Percentiles rank a stretch among this genome's conserved stretches.
Conservation (phyloP, 148 eudicot species). For the Agrostemma githago region DNA sequence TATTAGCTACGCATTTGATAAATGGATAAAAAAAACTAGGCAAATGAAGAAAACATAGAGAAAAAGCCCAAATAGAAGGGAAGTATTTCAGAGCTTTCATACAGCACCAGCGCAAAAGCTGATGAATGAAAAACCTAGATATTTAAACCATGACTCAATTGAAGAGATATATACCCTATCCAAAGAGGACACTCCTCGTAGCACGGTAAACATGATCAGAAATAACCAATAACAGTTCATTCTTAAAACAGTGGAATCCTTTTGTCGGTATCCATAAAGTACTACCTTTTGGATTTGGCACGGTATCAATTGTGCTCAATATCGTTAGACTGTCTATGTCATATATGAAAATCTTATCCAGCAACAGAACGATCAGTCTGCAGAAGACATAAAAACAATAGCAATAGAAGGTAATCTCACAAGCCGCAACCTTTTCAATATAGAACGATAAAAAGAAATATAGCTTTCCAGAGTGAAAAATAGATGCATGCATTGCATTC, state of each 20-base stretch:
- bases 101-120: background rate
- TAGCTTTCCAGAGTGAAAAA: background rate
- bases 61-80: conserved; percentile 2
- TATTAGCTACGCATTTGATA: background rate
- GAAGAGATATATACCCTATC: background rate
- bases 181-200: background rate
- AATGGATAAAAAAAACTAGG: background rate
- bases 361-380: conserved; percentile 83
- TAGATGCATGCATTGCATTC: background rate
- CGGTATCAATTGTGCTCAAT: conserved; percentile 73
- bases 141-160: conserved; percentile 1
- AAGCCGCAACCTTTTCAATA: background rate
- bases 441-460: background rate
- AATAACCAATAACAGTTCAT: background rate
- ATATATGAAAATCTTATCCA: conserved; percentile 75
- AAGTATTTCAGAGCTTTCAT: background rate
- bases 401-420: conserved; percentile 12
- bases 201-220: background rate
- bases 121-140: background rate
- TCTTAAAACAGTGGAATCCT: background rate
- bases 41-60: background rate
- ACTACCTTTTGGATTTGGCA: conserved; percentile 81
- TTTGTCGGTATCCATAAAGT: background rate
- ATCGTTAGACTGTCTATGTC: conserved; percentile 58
- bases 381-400: conserved; percentile 23